phyloP scores from a whole-genome alignment of 495 filamentous ascomycete species.

The Daldinia vernicosa region DNA sequence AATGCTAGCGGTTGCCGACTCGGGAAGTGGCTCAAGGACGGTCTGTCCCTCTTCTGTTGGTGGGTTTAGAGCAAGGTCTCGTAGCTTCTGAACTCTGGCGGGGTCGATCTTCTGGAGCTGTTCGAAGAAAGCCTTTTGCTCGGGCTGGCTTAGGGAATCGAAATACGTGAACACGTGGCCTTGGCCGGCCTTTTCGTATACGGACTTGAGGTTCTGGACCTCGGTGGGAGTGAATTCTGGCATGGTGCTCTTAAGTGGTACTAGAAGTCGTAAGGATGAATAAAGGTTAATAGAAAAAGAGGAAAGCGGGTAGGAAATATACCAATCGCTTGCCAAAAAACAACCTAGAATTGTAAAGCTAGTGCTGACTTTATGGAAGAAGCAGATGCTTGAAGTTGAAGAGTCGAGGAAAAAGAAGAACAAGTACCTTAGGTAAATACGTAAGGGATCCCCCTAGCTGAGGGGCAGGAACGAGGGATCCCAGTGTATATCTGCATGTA shows the following conservation, averaged over 20 bases:
- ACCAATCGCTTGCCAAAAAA: background rate
- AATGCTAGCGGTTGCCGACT: conserved; percentile 87
- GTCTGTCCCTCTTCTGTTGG: conserved; percentile 64
- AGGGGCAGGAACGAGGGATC: conserved; percentile 21
- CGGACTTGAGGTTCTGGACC: conserved; percentile 75
- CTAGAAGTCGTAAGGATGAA: background rate
- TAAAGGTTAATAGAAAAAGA: background rate
- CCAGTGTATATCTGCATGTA: conserved; percentile 9
- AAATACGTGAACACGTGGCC: conserved; percentile 93
- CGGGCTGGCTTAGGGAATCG: conserved; percentile 73
- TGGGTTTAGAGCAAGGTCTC: conserved; percentile 81
- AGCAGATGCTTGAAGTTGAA: background rate
- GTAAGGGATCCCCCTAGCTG: background rate
- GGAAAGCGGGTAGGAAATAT: background rate
- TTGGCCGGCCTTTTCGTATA: conserved; percentile 82
- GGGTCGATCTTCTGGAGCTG: conserved; percentile 86
- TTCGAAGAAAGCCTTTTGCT: conserved; percentile 81
- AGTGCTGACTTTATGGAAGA: background rate
- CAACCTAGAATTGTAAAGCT: background rate
- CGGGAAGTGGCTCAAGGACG: conserved; percentile 89
- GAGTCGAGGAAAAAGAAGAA: background rate
- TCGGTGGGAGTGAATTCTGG: conserved; percentile 75
- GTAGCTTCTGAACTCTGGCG: conserved; percentile 81
- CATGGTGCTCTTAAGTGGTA: conserved; percentile 25
- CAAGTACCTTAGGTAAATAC: background rate